phyloP scores from a whole-genome alignment of 2,329 filamentous ascomycete species.

The Fusarium xyrophilum region DNA sequence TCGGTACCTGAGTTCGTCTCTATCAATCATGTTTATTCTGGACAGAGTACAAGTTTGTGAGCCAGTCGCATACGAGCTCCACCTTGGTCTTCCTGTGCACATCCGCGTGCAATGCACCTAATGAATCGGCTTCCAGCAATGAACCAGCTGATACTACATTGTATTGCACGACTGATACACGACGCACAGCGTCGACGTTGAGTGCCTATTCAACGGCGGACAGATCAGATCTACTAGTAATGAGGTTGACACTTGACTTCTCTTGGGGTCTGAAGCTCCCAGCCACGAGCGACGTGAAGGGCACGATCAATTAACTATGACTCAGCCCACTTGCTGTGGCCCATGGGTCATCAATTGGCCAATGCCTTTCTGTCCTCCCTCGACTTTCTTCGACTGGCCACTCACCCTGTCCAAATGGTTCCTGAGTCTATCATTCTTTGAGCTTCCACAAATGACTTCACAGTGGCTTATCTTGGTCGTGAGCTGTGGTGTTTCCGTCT shows the following conservation, averaged over 20 bases:
- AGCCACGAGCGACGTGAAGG: constrained; percentile 23
- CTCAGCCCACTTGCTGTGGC: constrained; percentile 34
- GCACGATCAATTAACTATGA: constrained; percentile 27
- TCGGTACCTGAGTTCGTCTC: constrained; percentile 17
- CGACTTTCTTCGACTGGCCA: constrained; percentile 16
- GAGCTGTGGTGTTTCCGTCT: constrained; percentile 2
- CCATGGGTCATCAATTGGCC: constrained; percentile 31
- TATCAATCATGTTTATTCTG: neutral
- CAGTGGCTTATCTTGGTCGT: neutral
- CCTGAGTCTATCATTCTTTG: constrained; percentile 10
- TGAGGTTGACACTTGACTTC: constrained; percentile 30
- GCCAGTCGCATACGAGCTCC: constrained; percentile 3
- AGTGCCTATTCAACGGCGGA: constrained; percentile 5
- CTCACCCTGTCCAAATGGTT: constrained; percentile 4
- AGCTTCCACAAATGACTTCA: constrained; percentile 17
- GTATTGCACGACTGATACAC: constrained; percentile 20
- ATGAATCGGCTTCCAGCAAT: neutral
- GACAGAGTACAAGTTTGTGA: neutral
- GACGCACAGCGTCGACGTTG: constrained; percentile 11
- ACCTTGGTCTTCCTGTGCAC: constrained; percentile 8
- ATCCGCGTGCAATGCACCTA: constrained; percentile 12
- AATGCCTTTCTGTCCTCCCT: constrained; percentile 27
- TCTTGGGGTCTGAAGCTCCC: constrained; percentile 27
- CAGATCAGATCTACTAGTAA: constrained; percentile 20
- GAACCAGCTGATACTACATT: neutral